Evolutionary conservation across 1,284 basidiomycete genomes (phyloP).

Genomic region (Moesziomyces globuligerus): DNA sequence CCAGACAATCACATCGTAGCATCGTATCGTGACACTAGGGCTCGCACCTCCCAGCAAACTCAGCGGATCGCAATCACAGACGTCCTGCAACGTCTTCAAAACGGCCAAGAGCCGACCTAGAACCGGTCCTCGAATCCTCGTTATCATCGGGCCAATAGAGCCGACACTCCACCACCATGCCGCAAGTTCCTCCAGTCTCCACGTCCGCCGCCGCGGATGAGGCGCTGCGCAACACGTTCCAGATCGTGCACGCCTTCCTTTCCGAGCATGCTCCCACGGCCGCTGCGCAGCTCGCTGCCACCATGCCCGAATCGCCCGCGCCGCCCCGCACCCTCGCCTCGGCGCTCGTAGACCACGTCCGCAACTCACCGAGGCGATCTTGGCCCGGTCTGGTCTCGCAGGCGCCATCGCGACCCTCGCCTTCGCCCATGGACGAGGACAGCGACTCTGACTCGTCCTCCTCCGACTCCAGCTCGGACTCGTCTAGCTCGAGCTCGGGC

Average conservation of each 20-base stretch:
- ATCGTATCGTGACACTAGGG: too few species aligned
- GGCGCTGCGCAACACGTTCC: conserved; percentile 39
- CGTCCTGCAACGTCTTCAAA: too few species aligned
- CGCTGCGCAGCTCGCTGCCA: conserved; percentile 26
- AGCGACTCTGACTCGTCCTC: conserved; percentile 5
- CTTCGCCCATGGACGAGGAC: conserved; percentile 31
- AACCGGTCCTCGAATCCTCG: too few species aligned
- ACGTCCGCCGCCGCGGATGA: conserved; percentile 16
- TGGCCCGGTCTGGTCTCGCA: conserved; percentile 31
- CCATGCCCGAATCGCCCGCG: conserved; percentile 27
- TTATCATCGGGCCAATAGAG: neutral
- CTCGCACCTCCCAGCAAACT: too few species aligned
- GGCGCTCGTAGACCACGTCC: conserved; percentile 40
- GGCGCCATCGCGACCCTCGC: neutral
- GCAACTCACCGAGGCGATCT: conserved; percentile 36
- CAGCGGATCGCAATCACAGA: too few species aligned
- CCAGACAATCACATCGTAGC: too few species aligned
- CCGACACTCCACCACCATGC: conserved; percentile 7
- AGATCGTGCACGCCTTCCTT: conserved; percentile 47
- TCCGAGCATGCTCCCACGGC: conserved; percentile 38
- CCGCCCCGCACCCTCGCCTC: conserved; percentile 36
- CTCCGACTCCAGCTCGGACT: conserved; percentile 18
- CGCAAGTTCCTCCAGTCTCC: conserved; percentile 17
- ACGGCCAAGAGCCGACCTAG: too few species aligned
- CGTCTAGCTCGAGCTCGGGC: conserved; percentile 5